These are phyloP conservation scores for Pilasporangium apinafurcum DNA, from an alignment of 352 stramenopile species.

Conservation along the genomic window DNA sequence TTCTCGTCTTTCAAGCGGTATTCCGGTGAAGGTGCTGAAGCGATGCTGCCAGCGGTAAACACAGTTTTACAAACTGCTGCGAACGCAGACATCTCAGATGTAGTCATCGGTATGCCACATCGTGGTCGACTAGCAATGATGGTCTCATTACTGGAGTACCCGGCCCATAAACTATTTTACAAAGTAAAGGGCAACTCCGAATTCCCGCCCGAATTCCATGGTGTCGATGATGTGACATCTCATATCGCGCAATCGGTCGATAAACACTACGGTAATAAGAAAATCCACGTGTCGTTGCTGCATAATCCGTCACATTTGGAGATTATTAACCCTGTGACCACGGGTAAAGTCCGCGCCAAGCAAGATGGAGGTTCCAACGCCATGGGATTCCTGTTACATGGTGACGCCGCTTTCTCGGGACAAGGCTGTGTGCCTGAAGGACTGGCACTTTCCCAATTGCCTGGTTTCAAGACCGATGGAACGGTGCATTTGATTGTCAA, in stretches of 20 bases:
- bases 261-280: constrained; percentile 46
- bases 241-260: constrained; percentile 79
- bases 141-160: constrained; percentile 72
- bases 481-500: constrained; percentile 87
- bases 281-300: constrained; percentile 77
- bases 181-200: constrained; percentile 76
- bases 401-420: constrained; percentile 81
- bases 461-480: constrained; percentile 66
- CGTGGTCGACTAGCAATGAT: constrained; percentile 74
- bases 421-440: constrained; percentile 81
- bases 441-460: constrained; percentile 68
- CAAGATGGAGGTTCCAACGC: constrained; percentile 54
- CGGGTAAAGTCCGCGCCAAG: constrained; percentile 82
- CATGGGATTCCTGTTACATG: constrained; percentile 83
- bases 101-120: constrained; percentile 86
- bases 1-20: constrained; percentile 86
- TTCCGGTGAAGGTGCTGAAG: constrained; percentile 77
- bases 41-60: constrained; percentile 72
- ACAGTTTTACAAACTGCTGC: constrained; percentile 57
- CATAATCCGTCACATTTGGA: constrained; percentile 87
- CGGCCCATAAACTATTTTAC: constrained; percentile 76
- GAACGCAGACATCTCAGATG: constrained; percentile 41
- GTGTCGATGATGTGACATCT: constrained; percentile 81
- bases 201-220: constrained; percentile 48
- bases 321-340: constrained; percentile 83